Percentiles rank a stretch among this genome's conserved stretches.
Evolutionary conservation across 2,329 filamentous ascomycete genomes (phyloP).

Genomic region (Lachnellula occidentalis): DNA sequence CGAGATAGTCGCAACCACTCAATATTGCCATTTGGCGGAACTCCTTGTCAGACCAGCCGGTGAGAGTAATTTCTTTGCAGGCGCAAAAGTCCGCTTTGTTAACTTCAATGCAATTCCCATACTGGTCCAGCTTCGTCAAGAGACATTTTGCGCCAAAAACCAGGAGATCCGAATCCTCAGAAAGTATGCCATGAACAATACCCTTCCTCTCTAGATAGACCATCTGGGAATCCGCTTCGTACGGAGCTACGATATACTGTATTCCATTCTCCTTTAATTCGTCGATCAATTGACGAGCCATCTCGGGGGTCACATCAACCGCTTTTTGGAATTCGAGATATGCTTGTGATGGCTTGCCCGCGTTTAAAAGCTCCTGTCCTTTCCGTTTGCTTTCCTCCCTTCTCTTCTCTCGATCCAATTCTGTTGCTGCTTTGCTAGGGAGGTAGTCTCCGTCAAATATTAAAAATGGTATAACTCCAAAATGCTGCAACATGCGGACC

Average conservation of each 20-base stretch:
- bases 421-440: conserved; percentile 86
- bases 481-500: conserved; percentile 89
- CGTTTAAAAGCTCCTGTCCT: conserved; percentile 73
- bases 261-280: conserved; percentile 77
- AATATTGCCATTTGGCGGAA: conserved; percentile 95
- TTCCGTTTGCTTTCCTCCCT: conserved; percentile 70
- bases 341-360: conserved; percentile 76
- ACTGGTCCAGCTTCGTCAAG: conserved; percentile 89
- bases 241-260: conserved; percentile 88
- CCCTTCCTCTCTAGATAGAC: conserved; percentile 88
- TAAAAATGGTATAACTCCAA: conserved; percentile 88
- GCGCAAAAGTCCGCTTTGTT: conserved; percentile 83
- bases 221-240: conserved; percentile 95
- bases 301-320: conserved; percentile 90
- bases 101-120: conserved; percentile 89
- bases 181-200: conserved; percentile 79
- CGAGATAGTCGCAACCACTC: conserved; percentile 93
- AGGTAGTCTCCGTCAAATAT: conserved; percentile 95
- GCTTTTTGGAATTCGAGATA: conserved; percentile 88
- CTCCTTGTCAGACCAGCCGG: conserved; percentile 86
- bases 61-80: conserved; percentile 80
- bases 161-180: conserved; percentile 91
- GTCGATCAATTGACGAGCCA: conserved; percentile 88
- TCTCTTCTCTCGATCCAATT: conserved; percentile 67
- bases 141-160: conserved; percentile 91